These are phyloP conservation scores for Inga oerstediana DNA, from an alignment of 306 rosid genomes.

Conservation along the genomic window DNA sequence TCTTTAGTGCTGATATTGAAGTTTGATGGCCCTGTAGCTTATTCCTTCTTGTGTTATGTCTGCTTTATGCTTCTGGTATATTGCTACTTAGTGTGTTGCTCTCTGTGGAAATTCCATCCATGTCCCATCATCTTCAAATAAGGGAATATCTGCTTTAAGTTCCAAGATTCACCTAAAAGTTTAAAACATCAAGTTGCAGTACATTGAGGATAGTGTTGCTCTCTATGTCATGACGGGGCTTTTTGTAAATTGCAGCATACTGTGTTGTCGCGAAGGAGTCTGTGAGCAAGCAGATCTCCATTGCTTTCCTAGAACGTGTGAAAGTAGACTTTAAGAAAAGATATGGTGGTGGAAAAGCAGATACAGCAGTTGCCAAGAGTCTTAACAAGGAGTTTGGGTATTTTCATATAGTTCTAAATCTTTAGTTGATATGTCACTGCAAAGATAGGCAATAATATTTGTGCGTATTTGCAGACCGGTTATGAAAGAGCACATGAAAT, in stretches of 20 bases:
- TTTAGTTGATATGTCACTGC: conserved; percentile 15
- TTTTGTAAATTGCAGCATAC: conserved; percentile 66
- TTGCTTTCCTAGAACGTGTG: conserved; percentile 86
- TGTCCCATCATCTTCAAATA: not conserved
- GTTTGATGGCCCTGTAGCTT: not conserved
- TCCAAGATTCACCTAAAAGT: not conserved
- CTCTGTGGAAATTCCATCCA: not conserved
- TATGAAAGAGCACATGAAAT: conserved; percentile 96
- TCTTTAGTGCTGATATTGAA: not conserved
- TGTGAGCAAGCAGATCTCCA: conserved; percentile 83
- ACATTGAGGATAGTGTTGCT: conserved; percentile 3
- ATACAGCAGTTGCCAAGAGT: conserved; percentile 84
- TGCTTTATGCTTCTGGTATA: not conserved
- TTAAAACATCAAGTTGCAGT: conserved; percentile 15
- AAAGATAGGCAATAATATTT: conserved; percentile 16
- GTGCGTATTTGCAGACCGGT: conserved; percentile 60
- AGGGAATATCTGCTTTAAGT: not conserved
- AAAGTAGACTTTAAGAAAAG: conserved; percentile 84
- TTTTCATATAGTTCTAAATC: conserved; percentile 25
- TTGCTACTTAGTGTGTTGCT: not conserved
- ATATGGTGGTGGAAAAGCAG: conserved; percentile 94
- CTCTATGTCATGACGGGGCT: conserved; percentile 16
- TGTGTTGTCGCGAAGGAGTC: conserved; percentile 97
- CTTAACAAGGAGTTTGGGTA: conserved; percentile 97
- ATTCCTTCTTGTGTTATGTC: not conserved